Evolutionary conservation across 305 asterid species (phyloP), one percentile per base, ranked within the genome.

Genomic region (Petunia hybrid): DNA sequence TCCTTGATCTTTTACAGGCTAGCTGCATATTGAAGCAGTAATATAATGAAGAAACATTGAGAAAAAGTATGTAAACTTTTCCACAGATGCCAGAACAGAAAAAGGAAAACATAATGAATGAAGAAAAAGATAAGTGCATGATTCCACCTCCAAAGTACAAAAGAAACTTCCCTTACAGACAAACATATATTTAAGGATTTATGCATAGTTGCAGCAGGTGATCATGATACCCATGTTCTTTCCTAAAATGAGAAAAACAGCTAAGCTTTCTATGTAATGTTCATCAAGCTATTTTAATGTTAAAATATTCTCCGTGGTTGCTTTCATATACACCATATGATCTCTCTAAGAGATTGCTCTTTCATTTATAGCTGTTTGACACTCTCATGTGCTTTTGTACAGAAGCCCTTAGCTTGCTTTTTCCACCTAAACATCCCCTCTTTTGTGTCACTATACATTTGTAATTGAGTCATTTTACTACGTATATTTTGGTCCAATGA

Each of bases 1-100:
- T 68, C 79, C 64, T 76, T 81, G 31, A 22, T 80, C 70, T 64
- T 69, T 61, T 62, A 77, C 68, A 48, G 81, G 68, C 65, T 78
- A 76, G 76, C 31, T 22, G 13, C 38, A 35, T 48, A 48, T 76
- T 77, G 38, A 61, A 77, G 31, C 45, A 77, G 71, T 63, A 77
- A 64, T 13, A 22, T 22, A 22, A 73, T 36, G 78, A 51, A 51
- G 36, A 35, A 35, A 35, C 36, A 45, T 73, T 62, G 63, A 36
- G 36, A 48, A 12, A 35, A 35, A 10, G 36, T 5, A 51, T 6
- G 40, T 2, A 22, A 51, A 51, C 43, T 51, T 73, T 73, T 73
- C 63, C 78, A 51, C 46, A 35, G 31, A 1, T 53, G 46, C 14
- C 78, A 73, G 36, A 73, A 4, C 6, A 73, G 62, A 73, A 51